Conservation (phyloP, 176 grass and related monocot species). For the Carex scoparia region DNA sequence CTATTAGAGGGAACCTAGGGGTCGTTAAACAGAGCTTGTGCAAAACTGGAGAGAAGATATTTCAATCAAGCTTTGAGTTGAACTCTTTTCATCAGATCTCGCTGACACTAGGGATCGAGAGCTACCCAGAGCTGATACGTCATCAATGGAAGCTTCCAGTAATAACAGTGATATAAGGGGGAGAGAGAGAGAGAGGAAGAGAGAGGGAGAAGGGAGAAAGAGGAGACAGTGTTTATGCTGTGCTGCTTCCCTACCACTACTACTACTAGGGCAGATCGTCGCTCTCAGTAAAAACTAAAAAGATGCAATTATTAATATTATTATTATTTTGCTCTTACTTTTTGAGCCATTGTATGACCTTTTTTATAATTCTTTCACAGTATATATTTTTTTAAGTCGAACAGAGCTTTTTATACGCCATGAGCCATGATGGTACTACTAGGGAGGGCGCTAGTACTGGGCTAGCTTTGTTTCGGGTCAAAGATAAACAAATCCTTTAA, state of each 20-base stretch:
- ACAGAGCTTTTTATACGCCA: conserved; percentile 18
- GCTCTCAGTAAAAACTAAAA: conserved; percentile 41
- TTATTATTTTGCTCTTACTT: conserved; percentile 9
- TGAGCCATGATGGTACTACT: conserved; percentile 8
- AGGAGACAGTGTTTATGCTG: background rate
- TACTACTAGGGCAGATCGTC: conserved; percentile 29
- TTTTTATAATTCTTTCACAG: conserved; percentile 17
- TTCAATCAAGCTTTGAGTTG: background rate
- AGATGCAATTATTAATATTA: conserved; percentile 35
- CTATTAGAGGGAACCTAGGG: background rate
- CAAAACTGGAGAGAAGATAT: background rate
- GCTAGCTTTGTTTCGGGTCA: background rate
- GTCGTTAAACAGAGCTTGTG: background rate
- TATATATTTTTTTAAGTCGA: conserved; percentile 10
- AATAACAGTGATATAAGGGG: background rate
- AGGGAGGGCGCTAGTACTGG: background rate
- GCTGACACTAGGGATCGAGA: background rate
- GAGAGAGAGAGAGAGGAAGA: background rate
- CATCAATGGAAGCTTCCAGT: conserved; percentile 17
- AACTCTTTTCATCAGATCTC: conserved; percentile 21
- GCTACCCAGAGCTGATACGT: background rate
- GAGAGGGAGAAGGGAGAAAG: background rate
- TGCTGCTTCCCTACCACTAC: conserved; percentile 3
- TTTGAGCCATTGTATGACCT: conserved; percentile 10
- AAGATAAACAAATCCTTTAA: background rate